phyloP scores from a whole-genome alignment of 345 rosid species.

The Carallia pectinifolia region DNA sequence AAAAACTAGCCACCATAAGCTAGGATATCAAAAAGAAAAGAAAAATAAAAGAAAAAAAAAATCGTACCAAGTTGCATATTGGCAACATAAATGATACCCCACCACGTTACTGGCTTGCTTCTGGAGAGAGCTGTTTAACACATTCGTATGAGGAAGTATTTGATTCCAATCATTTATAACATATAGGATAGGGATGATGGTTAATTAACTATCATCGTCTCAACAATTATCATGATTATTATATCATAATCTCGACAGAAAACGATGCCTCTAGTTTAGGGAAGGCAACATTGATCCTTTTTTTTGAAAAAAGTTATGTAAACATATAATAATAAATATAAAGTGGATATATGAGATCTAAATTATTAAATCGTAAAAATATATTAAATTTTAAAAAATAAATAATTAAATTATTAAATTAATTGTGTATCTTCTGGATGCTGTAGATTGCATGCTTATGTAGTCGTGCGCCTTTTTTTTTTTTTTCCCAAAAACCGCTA shows the following conservation, averaged over 20 bases:
- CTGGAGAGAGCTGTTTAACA: slow-evolving; percentile 24
- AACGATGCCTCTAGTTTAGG: not conserved
- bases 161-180: slow-evolving; percentile 25
- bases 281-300: too few relatives aligned
- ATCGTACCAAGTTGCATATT: slow-evolving; percentile 37
- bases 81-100: slow-evolving; percentile 30
- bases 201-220: not conserved
- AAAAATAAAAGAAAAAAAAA: not conserved
- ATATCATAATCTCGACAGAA: not conserved
- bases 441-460: too few relatives aligned
- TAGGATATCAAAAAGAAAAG: not conserved
- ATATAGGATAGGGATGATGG: slow-evolving; percentile 19
- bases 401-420: too few relatives aligned
- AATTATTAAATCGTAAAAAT: too few relatives aligned
- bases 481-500: too few relatives aligned
- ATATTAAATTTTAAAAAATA: too few relatives aligned
- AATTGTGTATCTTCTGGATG: too few relatives aligned
- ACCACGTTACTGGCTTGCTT: slow-evolving; percentile 27
- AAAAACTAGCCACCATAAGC: not conserved
- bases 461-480: too few relatives aligned
- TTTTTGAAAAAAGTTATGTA: too few relatives aligned
- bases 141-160: slow-evolving; percentile 51
- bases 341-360: too few relatives aligned
- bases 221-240: not conserved
- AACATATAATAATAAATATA: too few relatives aligned